Base-by-base conservation (phyloP, 2,329 filamentous ascomycete species). In the Mycosphaerelloides madeirae region DNA sequence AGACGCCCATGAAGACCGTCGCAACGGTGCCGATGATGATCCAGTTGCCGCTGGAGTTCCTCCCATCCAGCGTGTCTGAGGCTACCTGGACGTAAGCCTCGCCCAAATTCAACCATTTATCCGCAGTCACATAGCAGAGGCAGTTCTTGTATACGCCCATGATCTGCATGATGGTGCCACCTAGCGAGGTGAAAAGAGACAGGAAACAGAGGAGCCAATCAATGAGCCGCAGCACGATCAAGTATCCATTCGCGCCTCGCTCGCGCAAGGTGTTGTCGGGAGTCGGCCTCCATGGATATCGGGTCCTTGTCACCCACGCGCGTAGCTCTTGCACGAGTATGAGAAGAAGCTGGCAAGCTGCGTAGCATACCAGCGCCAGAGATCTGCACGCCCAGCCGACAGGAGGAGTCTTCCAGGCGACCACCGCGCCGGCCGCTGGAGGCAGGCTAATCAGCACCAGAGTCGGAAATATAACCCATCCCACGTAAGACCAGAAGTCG, bases 61-160 rank as follows among this genome's bases (percentile, higher is more conserved):
- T 18, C 16, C 38, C 38, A 18, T 19, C 31, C 13, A 18, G 31
- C 5, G 38, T 46, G 16, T 46, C 32, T n/a, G 22, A 31, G n/a
- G 43, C 38, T n/a, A 33, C 43, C 13, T 46, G 33, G n/a, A 46
- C 38, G 18, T 37, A 37, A 13, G 38, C 43, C 28, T 46, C 31
- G n/a, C 41, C 25, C 6, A 41, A 32, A 8, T 19, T 12, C 8
- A 35, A 20, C 38, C 25, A 38, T 31, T 41, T 46, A 16, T 25
- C 31, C 12, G 38, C 25, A 15, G 31, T 41, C n/a, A 46, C 32
- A 14, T 41, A 46, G 32, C 33, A 46, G 25, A 46, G 18, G 18
- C 31, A 37, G 29, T 46, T 46, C 2, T 38, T n/a, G 32, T 46
- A 41, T 6, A 41, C 38, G 9, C 43, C 43, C 22, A 36, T 41